Conservation (phyloP, 805 yeast species). For the Blastobotrys robertii region DNA sequence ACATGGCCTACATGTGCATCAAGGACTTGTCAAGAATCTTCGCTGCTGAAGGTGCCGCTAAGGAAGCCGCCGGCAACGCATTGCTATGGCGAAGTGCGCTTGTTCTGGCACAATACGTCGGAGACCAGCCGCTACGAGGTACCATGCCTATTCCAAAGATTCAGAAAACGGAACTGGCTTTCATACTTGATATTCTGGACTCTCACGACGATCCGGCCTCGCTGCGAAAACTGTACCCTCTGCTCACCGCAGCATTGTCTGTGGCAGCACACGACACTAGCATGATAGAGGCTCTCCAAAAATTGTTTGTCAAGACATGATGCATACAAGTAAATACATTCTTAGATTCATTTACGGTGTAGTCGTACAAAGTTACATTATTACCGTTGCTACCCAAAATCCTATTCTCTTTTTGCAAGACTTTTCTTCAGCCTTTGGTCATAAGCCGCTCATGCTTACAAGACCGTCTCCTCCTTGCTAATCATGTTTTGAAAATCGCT, state of each 20-base stretch:
- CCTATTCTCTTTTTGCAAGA: too few relatives aligned
- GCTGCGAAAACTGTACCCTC: constrained; percentile 4
- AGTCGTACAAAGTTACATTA: not conserved
- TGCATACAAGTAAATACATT: not conserved
- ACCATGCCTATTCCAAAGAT: constrained; percentile 56
- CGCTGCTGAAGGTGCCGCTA: constrained; percentile 14
- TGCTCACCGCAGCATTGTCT: constrained; percentile 3
- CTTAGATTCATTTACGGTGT: not conserved
- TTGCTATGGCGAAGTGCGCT: constrained; percentile 51
- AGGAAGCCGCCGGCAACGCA: constrained; percentile 16
- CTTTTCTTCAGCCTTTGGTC: too few relatives aligned
- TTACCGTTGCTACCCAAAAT: too few relatives aligned
- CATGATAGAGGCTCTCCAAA: not conserved
- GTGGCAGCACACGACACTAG: not conserved
- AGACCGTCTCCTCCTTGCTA: too few relatives aligned
- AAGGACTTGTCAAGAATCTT: constrained; percentile 38
- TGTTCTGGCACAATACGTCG: constrained; percentile 51
- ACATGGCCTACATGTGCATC: constrained; percentile 49
- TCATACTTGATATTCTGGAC: constrained; percentile 15
- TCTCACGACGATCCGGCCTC: not conserved
- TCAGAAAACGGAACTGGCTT: constrained; percentile 50
- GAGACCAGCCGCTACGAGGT: constrained; percentile 51
- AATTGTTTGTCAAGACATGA: not conserved
- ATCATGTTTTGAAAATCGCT: too few relatives aligned
- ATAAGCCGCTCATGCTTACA: too few relatives aligned